Conservation (phyloP, 768 basidiomycete genomes). For the Suillus tomentosus region DNA sequence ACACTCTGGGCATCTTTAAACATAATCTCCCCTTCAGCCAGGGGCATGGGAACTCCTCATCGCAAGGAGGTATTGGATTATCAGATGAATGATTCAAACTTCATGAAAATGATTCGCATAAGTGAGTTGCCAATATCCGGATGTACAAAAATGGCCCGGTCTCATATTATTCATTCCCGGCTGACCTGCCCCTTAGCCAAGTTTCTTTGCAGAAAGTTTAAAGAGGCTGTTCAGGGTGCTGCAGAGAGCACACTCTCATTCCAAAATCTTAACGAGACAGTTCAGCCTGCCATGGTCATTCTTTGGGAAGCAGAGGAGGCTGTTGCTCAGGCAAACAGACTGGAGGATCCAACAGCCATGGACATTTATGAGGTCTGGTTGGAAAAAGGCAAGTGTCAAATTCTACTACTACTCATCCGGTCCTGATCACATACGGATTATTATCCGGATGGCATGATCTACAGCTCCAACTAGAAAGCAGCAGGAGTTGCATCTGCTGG, state of each 20-base stretch:
- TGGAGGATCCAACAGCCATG: conserved; percentile 1
- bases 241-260: background rate
- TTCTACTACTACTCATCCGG: no score
- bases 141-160: no score
- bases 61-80: conserved; percentile 23
- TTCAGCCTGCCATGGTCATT: background rate
- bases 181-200: background rate
- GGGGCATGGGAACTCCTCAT: conserved; percentile 1
- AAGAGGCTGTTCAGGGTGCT: background rate
- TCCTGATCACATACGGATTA: no score
- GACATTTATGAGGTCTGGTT: conserved; percentile 12
- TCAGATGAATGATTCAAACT: conserved; percentile 20
- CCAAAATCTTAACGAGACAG: background rate
- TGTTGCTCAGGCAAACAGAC: background rate
- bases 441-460: no score
- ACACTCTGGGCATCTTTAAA: no score
- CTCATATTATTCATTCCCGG: no score
- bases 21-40: no score
- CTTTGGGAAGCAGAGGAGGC: conserved; percentile 7
- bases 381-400: background rate
- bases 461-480: no score
- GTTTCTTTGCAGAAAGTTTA: conserved; percentile 3
- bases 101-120: no score
- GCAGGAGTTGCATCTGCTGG: no score
- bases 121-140: no score